Conservation (phyloP, 805 yeast genomes). For the Candida chilensis region DNA sequence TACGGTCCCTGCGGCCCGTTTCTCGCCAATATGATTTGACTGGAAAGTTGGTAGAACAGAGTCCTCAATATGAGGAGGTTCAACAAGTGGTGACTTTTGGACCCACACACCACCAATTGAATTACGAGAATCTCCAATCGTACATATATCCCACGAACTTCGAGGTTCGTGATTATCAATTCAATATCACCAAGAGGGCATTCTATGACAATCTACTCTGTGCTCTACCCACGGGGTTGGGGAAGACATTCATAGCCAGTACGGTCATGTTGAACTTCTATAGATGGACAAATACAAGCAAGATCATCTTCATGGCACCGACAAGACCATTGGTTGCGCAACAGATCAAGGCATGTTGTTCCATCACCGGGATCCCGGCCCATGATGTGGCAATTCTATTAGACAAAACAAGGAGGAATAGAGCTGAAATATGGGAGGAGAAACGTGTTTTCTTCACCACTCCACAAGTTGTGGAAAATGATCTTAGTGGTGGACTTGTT, state of each 20-base stretch:
- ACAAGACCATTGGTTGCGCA: slow-evolving; percentile 95
- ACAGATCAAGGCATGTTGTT: slow-evolving; percentile 87
- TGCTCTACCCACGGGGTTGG: slow-evolving; percentile 95
- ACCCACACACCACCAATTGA: slow-evolving; percentile 44
- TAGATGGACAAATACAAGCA: slow-evolving; percentile 75
- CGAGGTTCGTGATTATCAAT: slow-evolving; percentile 83
- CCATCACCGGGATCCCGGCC: slow-evolving; percentile 76
- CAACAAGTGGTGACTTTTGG: slow-evolving; percentile 10
- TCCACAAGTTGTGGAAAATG: slow-evolving; percentile 94
- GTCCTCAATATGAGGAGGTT: slow-evolving; percentile 13
- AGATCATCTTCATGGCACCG: slow-evolving; percentile 93
- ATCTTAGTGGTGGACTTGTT: slow-evolving; percentile 62
- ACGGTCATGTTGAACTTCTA: slow-evolving; percentile 86
- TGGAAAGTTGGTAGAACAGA: too few species aligned
- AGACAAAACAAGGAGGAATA: slow-evolving; percentile 44
- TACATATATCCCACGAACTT: slow-evolving; percentile 82
- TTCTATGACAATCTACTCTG: slow-evolving; percentile 69
- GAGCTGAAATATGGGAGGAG: slow-evolving; percentile 70
- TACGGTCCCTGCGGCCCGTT: too few species aligned
- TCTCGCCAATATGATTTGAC: too few species aligned
- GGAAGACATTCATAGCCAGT: slow-evolving; percentile 93
- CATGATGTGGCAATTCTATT: slow-evolving; percentile 72
- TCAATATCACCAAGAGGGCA: slow-evolving; percentile 65
- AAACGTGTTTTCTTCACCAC: slow-evolving; percentile 87
- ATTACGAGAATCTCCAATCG: slow-evolving; percentile 23